Evolutionary conservation across 2,329 filamentous ascomycete species (phyloP), one percentile per base, ranked within the genome.

Genomic region (Fusarium burgessii): DNA sequence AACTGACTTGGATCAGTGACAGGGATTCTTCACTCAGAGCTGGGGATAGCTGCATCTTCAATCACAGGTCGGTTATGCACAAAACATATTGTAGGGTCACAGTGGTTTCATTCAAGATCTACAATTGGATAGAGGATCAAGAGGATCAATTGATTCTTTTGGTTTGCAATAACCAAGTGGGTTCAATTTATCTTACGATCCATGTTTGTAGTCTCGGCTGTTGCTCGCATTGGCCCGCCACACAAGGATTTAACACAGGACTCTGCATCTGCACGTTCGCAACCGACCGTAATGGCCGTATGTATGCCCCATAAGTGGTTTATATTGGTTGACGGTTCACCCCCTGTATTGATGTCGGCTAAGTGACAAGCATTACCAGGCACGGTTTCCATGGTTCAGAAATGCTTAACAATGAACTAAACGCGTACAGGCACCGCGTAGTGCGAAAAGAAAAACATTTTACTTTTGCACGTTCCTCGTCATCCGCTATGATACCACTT

Each of bases 41-140:
- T 35, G 61, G 66, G 61, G 46, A 62, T 51, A 67, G 43, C 54
- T 55, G 56, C 42, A 62, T 51, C 60, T 70, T 57, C 20, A 43
- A 51, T 57, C 38, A 55, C 59, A 58, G n/a, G 64, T 41, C 42
- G 54, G 55, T 45, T 64, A 64, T 59, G 58, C 58, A 42, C 29
- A 68, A 42, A 56, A 58, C 29, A 43, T 23, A 29, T 29, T 42
- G 33, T 32, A 55, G 29, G 54, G 65, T 69, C 50, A n/a, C 41
- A 23, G 41, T 50, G 33, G 46, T 42, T 38, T 59, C 51, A 52
- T 57, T 46, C 20, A 17, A 52, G 13, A 50, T 47, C 43, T n/a
- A 29, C 27, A 29, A 18, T 41, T 32, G 29, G 46, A 36, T 8
- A n/a, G 20, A 42, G 36, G 25, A 33, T 45, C 60, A 70, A 66